Conservation (phyloP, 768 basidiomycete species). For the Boletus reticulatus region DNA sequence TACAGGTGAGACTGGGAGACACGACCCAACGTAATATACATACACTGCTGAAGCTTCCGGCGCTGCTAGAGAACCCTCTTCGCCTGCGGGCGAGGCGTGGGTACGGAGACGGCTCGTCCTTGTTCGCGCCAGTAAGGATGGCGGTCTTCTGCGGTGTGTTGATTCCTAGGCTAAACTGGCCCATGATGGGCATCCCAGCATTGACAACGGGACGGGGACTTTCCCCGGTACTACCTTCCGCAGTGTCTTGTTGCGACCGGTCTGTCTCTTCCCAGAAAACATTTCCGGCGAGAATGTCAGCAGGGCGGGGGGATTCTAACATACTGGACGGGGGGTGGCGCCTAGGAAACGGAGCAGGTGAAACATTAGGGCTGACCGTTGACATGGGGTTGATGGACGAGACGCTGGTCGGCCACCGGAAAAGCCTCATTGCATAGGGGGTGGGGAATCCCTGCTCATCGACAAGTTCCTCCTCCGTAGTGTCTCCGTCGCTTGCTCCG, state of each 20-base stretch:
- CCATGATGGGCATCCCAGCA: conserved; percentile 35
- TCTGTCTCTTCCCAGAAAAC: conserved; percentile 51
- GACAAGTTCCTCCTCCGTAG: conserved; percentile 84
- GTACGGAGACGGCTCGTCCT: conserved; percentile 34
- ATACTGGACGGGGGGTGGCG: conserved; percentile 27
- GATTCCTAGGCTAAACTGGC: conserved; percentile 32
- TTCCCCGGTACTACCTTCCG: conserved; percentile 33
- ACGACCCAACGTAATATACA: conserved; percentile 16
- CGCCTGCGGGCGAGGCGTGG: conserved; percentile 23
- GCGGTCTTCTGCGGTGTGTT: conserved; percentile 18
- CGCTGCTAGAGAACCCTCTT: conserved; percentile 29
- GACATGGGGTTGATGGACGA: conserved; percentile 72
- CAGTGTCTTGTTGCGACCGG: conserved; percentile 35
- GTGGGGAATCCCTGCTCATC: conserved; percentile 71
- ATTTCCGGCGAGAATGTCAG: conserved; percentile 66
- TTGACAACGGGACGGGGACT: conserved; percentile 16
- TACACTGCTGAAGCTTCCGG: conserved; percentile 38
- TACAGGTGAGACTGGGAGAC: conserved; percentile 6
- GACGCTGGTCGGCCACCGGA: conserved; percentile 60
- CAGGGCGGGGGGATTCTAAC: conserved; percentile 51
- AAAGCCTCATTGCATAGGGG: conserved; percentile 70
- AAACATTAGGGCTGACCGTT: conserved; percentile 60
- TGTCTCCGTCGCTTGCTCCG: conserved; percentile 64
- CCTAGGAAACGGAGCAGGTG: conserved; percentile 40
- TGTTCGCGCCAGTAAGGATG: conserved; percentile 29